Percentiles rank a stretch among this genome's conserved stretches.
Evolutionary conservation across 441 rosid genomes (phyloP).

Genomic region (Jatropha multifida): DNA sequence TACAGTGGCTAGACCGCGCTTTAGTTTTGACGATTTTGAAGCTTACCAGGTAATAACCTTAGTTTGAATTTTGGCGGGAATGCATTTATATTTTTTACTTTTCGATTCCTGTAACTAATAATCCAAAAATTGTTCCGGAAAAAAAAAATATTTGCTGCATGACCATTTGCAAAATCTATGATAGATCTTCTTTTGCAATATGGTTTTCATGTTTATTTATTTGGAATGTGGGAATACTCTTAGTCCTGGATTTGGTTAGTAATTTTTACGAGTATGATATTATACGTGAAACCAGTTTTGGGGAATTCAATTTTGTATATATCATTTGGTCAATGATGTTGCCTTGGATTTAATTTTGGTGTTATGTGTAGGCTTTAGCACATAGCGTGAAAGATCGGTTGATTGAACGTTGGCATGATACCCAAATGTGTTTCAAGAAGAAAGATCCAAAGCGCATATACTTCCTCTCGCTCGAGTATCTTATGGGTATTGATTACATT

Average conservation of each 20-base stretch:
- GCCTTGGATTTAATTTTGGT: neutral
- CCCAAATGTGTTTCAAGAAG: slow-evolving; percentile 44
- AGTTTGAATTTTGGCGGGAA: slow-evolving; percentile 42
- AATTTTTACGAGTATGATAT: too few relatives aligned
- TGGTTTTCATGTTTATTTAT: neutral
- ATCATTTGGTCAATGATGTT: neutral
- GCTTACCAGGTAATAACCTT: slow-evolving; percentile 43
- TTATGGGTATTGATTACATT: slow-evolving; percentile 40
- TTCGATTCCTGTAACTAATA: neutral
- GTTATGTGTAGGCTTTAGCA: slow-evolving; percentile 40
- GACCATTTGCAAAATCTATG: too few relatives aligned
- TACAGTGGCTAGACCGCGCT: slow-evolving; percentile 49
- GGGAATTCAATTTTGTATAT: neutral
- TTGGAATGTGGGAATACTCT: neutral
- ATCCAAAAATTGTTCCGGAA: neutral
- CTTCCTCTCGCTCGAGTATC: slow-evolving; percentile 57
- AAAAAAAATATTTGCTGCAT: neutral
- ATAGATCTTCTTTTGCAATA: too few relatives aligned
- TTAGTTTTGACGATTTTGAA: slow-evolving; percentile 56
- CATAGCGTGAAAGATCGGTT: slow-evolving; percentile 52
- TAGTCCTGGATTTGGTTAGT: neutral
- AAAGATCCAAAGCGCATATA: slow-evolving; percentile 53
- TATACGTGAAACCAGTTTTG: neutral
- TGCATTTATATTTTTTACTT: neutral
- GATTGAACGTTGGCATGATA: slow-evolving; percentile 57